Base-by-base conservation (phyloP, 2,329 filamentous ascomycete genomes). In the Penicillium fuscoglaucum region DNA sequence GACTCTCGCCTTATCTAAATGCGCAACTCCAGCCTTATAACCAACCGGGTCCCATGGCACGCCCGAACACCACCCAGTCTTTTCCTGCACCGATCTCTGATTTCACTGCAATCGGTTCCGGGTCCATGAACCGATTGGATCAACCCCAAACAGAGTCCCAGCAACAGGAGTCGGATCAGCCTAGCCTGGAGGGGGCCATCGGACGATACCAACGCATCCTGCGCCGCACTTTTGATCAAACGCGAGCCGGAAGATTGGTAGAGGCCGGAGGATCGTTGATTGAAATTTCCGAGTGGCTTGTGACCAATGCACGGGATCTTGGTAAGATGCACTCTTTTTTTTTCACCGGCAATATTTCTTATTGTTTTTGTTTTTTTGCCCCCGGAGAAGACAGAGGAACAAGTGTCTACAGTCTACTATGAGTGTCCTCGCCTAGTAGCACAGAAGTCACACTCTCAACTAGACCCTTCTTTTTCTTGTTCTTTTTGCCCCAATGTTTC, bases 181-280 rank as follows among this genome's bases (percentile, higher is more conserved):
- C 73, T 49, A 79, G 74, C 56, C 74, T 87, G 68, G 87, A 90
- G 63, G 87, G 89, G 68, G 87, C 87, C 52, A 95, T 90, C 78
- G 82, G 83, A 43, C 79, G 79, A 59, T 87, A 87, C 64, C 82
- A 85, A 65, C 78, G 74, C 52, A 80, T 80, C 51, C 72, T 87
- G 51, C 79, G 75, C 78, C 80, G 80, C 55, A 88, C 91, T 12
- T 95, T 93, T 69, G 86, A 89, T 62, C 84, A 88, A 63, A 87
- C 91, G 54, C 83, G 83, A 54, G 80, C 85, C 60, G 85, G 86
- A 28, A 78, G 82, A 57, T 78, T 90, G 66, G 77, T 76, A 51
- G 84, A 87, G 62, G 85, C 86, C 43, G 83, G 82, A 59, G 75
- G 76, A 60, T 82, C 83, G 54, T 74, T 90, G 50, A 73, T 87